Percentiles rank a stretch among this genome's conserved stretches.
phyloP scores from a whole-genome alignment of 306 rosid genomes.

The Fragaria vesca region DNA sequence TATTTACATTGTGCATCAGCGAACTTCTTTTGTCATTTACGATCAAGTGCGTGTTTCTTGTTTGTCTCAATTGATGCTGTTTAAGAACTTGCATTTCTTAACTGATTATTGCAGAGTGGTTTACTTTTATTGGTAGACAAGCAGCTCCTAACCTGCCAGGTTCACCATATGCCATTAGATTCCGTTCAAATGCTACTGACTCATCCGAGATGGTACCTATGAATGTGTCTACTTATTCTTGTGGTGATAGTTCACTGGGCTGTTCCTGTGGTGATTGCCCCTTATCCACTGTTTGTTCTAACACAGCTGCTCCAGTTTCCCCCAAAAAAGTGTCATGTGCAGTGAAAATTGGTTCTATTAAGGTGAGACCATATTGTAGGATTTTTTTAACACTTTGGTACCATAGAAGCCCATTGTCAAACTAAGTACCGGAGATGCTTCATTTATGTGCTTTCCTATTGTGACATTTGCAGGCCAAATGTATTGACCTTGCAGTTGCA shows the following conservation, averaged over 20 bases:
- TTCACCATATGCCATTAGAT: slow-evolving; percentile 81
- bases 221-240: slow-evolving; percentile 91
- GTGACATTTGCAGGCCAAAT: slow-evolving; percentile 66
- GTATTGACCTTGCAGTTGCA: slow-evolving; percentile 67
- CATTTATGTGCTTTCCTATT: slow-evolving; percentile 34
- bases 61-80: slow-evolving; percentile 18
- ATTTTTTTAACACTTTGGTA: background rate
- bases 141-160: slow-evolving; percentile 57
- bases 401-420: background rate
- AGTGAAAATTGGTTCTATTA: slow-evolving; percentile 70
- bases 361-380: slow-evolving; percentile 47
- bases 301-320: slow-evolving; percentile 52
- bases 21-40: slow-evolving; percentile 16
- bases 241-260: slow-evolving; percentile 85
- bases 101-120: slow-evolving; percentile 72
- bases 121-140: slow-evolving; percentile 75
- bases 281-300: slow-evolving; percentile 71
- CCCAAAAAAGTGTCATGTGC: slow-evolving; percentile 59
- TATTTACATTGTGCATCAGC: background rate
- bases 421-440: slow-evolving; percentile 9
- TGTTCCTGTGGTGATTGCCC: slow-evolving; percentile 99
- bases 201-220: slow-evolving; percentile 83
- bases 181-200: slow-evolving; percentile 46
- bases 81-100: slow-evolving; percentile 24
- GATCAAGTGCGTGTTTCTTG: slow-evolving; percentile 20